phyloP scores from a whole-genome alignment of 1,139 yeast genomes.

The Geotrichum citri-aurantii region DNA sequence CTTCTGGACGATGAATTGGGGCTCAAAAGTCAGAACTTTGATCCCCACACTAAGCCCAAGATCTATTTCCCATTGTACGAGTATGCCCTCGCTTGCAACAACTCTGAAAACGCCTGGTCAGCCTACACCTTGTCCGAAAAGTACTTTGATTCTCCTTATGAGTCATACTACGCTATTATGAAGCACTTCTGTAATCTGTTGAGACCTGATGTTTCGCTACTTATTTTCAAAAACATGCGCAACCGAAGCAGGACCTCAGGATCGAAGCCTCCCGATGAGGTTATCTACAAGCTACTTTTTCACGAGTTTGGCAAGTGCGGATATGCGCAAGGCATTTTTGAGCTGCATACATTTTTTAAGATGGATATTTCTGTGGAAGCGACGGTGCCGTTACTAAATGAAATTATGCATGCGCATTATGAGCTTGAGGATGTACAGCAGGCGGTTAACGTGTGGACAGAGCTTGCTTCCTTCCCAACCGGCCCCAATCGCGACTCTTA shows the following conservation, averaged over 20 bases:
- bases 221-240: slow-evolving; percentile 59
- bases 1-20: slow-evolving; percentile 55
- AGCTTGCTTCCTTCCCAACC: slow-evolving; percentile 48
- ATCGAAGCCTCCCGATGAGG: slow-evolving; percentile 56
- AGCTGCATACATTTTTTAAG: slow-evolving; percentile 59
- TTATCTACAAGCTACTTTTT: slow-evolving; percentile 59
- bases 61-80: slow-evolving; percentile 43
- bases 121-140: slow-evolving; percentile 56
- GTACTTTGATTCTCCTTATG: slow-evolving; percentile 56
- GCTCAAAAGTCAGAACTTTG: slow-evolving; percentile 36
- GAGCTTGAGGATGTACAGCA: slow-evolving; percentile 55
- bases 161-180: slow-evolving; percentile 56
- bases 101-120: slow-evolving; percentile 54
- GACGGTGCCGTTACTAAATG: slow-evolving; percentile 55
- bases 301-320: slow-evolving; percentile 53
- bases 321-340: slow-evolving; percentile 64
- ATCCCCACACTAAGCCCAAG: slow-evolving; percentile 27
- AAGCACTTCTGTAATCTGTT: slow-evolving; percentile 52
- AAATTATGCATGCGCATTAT: slow-evolving; percentile 62
- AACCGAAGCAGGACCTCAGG: slow-evolving; percentile 53
- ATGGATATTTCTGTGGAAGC: slow-evolving; percentile 59
- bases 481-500: slow-evolving; percentile 61
- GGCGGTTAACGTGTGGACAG: slow-evolving; percentile 57
- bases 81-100: slow-evolving; percentile 41
- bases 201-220: slow-evolving; percentile 59